Evolutionary conservation across 2,329 filamentous ascomycete genomes (phyloP).

Genomic region (Parafenestella ontariensis): DNA sequence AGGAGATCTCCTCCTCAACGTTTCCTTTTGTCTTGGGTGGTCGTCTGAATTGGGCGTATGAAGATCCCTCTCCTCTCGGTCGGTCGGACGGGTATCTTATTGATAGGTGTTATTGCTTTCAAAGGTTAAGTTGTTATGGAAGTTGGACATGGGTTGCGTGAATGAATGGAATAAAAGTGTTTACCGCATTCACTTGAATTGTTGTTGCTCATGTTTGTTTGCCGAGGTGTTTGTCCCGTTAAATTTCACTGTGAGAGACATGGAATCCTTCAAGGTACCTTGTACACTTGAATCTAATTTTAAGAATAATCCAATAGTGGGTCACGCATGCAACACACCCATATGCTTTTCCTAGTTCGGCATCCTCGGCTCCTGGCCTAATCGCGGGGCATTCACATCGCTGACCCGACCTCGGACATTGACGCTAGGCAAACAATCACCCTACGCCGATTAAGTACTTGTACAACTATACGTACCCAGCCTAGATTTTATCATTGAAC

Average conservation of each 20-base stretch:
- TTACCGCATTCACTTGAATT: too few species aligned
- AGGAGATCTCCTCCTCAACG: neutral
- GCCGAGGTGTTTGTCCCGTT: too few species aligned
- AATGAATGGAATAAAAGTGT: too few species aligned
- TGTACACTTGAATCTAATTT: neutral
- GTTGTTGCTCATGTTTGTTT: too few species aligned
- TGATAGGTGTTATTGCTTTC: too few species aligned
- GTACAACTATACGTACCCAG: neutral
- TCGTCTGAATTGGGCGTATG: neutral
- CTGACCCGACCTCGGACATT: conserved; percentile 1
- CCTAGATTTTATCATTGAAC: too few species aligned
- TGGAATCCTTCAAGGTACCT: neutral
- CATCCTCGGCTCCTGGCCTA: neutral
- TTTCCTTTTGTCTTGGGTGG: neutral
- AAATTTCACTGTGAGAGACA: too few species aligned
- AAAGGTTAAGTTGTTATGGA: too few species aligned
- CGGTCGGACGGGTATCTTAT: too few species aligned
- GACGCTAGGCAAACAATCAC: neutral
- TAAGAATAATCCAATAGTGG: neutral
- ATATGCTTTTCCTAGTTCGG: neutral
- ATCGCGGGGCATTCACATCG: neutral
- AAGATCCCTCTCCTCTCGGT: too few species aligned
- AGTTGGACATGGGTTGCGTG: too few species aligned
- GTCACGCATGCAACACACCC: neutral
- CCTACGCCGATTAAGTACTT: neutral